Evolutionary conservation across 495 filamentous ascomycete genomes (phyloP).

Genomic region (Aspergillus nidulans): DNA sequence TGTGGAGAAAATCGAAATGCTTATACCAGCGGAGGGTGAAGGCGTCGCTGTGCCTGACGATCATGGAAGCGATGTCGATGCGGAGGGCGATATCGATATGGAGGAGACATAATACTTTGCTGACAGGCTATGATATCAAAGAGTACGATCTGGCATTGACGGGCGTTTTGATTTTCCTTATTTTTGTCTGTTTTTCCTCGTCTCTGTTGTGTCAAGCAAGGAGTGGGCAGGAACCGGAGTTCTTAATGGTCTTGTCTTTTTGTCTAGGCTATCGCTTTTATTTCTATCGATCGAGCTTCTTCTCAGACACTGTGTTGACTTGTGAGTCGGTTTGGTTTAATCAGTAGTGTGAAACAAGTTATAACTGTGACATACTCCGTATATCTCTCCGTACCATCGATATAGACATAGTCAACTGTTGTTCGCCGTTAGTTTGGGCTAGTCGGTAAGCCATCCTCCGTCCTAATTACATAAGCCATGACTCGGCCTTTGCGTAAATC

Average conservation of each 20-base stretch:
- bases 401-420: not conserved
- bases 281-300: not conserved
- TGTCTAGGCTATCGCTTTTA: not conserved
- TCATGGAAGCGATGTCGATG: conserved; percentile 30
- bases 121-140: not conserved
- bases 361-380: too few species aligned
- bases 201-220: conserved; percentile 31
- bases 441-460: too few species aligned
- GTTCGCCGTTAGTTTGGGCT: too few species aligned
- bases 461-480: too few species aligned
- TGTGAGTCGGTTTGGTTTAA: not conserved
- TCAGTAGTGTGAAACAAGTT: too few species aligned
- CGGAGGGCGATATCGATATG: conserved; percentile 38
- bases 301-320: not conserved
- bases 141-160: conserved; percentile 8
- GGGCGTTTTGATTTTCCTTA: conserved; percentile 11
- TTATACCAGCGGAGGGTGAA: conserved; percentile 28
- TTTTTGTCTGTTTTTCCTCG: conserved; percentile 16
- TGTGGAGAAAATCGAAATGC: conserved; percentile 37
- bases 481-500: too few species aligned
- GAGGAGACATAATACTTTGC: conserved; percentile 27
- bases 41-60: conserved; percentile 6
- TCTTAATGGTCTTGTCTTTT: conserved; percentile 14
- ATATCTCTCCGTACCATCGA: too few species aligned
- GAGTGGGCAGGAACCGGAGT: conserved; percentile 32